Evolutionary conservation across 176 grass and related monocot species (phyloP).

Genomic region (Calamus simplicifolius): DNA sequence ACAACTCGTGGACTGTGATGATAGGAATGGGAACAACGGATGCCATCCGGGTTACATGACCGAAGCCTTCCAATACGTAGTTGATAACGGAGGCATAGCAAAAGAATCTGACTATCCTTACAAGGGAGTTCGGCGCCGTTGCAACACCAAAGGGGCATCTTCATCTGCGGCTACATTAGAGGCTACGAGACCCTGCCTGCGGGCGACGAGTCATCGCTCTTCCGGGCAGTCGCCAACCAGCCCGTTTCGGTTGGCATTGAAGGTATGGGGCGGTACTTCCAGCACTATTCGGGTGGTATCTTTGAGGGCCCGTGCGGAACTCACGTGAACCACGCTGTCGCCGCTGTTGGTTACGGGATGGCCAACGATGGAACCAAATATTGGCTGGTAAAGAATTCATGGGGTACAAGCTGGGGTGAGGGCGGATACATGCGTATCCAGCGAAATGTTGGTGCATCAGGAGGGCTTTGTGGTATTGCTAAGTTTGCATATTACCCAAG

Average conservation of each 20-base stretch:
- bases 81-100: too few relatives aligned
- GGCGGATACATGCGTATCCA: constrained; percentile 49
- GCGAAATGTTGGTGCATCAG: constrained; percentile 7
- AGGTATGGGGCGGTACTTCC: constrained; percentile 26
- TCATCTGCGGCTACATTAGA: constrained; percentile 29
- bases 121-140: constrained; percentile 5
- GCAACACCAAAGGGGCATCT: constrained; percentile 23
- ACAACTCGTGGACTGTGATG: too few relatives aligned
- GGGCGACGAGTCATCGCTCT: constrained; percentile 36
- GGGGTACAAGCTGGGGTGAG: constrained; percentile 54
- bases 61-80: too few relatives aligned
- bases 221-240: constrained; percentile 32
- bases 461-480: constrained; percentile 53
- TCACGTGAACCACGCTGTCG: constrained; percentile 49
- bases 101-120: too few relatives aligned
- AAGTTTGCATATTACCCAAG: constrained; percentile 30
- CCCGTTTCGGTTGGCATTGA: constrained; percentile 47
- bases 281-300: constrained; percentile 52
- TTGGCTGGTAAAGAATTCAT: constrained; percentile 72
- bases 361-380: constrained; percentile 21
- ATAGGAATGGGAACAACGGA: too few relatives aligned
- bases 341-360: constrained; percentile 49
- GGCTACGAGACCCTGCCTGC: constrained; percentile 35
- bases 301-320: constrained; percentile 46
- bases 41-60: too few relatives aligned